Conservation (phyloP, 2,329 filamentous ascomycete genomes). For the Chrysoporthe deuterocubensis region DNA sequence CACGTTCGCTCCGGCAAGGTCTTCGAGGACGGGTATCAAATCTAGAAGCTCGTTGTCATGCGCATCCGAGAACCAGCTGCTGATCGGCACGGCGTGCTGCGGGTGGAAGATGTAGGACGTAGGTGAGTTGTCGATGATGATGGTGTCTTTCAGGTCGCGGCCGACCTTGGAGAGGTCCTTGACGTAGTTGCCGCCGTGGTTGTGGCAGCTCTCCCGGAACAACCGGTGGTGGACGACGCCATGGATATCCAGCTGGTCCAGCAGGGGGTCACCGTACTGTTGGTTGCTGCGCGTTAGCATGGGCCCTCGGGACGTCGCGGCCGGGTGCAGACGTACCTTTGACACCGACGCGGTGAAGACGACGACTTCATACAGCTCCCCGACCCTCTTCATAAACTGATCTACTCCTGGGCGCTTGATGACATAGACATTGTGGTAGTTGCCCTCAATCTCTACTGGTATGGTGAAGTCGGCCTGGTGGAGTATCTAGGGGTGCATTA, state of each 20-base stretch:
- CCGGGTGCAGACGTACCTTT: constrained; percentile 66
- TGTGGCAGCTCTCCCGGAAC: constrained; percentile 98
- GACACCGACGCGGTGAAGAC: constrained; percentile 98
- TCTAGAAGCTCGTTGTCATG: constrained; percentile 99
- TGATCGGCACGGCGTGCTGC: constrained; percentile 97
- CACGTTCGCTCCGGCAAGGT: constrained; percentile 86
- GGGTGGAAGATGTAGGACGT: constrained; percentile 99
- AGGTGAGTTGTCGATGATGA: constrained; percentile 99
- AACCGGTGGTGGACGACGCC: constrained; percentile 93
- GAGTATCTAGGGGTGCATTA: constrained; percentile 67
- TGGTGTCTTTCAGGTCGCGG: constrained; percentile 93
- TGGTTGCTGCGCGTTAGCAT: constrained; percentile 26
- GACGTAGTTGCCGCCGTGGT: constrained; percentile 99
- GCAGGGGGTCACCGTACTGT: constrained; percentile 91
- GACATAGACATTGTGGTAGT: constrained; percentile 99
- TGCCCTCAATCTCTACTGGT: constrained; percentile 97
- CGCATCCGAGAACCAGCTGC: constrained; percentile 99
- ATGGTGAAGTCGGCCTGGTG: constrained; percentile 99
- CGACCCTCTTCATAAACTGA: constrained; percentile 97
- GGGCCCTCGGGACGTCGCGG: neutral
- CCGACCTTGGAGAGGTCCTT: constrained; percentile 98
- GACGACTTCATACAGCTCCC: constrained; percentile 96
- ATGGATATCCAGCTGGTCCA: constrained; percentile 97
- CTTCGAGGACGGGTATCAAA: constrained; percentile 96
- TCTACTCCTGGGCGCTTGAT: constrained; percentile 99